Percentiles rank a stretch among this genome's conserved stretches.
phyloP scores from a whole-genome alignment of 441 rosid species.

The Macaranga tanarius region DNA sequence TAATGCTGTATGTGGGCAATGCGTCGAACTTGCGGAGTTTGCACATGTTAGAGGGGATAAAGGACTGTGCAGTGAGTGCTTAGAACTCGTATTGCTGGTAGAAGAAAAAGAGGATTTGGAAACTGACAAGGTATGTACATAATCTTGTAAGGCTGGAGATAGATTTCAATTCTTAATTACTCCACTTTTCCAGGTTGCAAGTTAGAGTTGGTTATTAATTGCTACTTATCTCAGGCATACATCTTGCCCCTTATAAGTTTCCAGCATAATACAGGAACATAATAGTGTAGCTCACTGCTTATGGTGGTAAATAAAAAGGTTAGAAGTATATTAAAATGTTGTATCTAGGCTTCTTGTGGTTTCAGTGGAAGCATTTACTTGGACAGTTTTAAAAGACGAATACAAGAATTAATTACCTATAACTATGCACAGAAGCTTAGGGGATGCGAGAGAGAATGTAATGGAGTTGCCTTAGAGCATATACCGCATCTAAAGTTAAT shows the following conservation, averaged over 20 bases:
- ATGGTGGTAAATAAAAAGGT: not conserved
- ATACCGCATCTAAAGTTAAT: not conserved
- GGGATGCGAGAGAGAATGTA: not conserved
- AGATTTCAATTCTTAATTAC: slow-evolving; percentile 3
- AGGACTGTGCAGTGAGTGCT: slow-evolving; percentile 50
- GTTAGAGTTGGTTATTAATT: not conserved
- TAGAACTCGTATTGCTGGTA: slow-evolving; percentile 42
- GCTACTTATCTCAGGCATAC: not conserved
- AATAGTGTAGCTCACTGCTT: not conserved
- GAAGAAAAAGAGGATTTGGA: slow-evolving; percentile 45
- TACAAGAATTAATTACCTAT: not conserved
- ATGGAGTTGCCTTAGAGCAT: not conserved
- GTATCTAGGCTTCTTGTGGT: not conserved
- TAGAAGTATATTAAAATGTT: not conserved
- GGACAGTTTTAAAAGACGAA: not conserved
- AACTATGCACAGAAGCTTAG: not conserved
- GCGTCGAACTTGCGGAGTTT: slow-evolving; percentile 39
- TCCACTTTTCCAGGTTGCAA: not conserved
- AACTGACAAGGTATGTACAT: slow-evolving; percentile 42
- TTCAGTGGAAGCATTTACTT: not conserved
- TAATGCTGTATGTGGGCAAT: slow-evolving; percentile 43
- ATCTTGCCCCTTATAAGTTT: not conserved
- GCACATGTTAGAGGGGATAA: slow-evolving; percentile 38
- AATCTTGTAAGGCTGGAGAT: slow-evolving; percentile 2
- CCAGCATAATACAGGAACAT: not conserved